Evolutionary conservation across 495 filamentous ascomycete genomes (phyloP).

Genomic region (Talaromyces stipitatus): DNA sequence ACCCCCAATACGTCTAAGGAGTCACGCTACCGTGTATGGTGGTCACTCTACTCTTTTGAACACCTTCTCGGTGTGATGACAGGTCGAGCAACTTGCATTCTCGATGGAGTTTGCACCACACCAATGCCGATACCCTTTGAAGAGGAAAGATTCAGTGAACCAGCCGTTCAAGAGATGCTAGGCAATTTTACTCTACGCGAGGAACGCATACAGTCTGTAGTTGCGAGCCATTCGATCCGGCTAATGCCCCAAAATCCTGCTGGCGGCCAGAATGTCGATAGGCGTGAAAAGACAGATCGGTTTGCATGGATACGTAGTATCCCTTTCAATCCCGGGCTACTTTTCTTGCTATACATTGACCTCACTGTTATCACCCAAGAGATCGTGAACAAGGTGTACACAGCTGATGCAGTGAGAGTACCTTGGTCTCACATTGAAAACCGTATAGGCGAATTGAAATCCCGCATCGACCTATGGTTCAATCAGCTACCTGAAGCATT

Average conservation of each 20-base stretch:
- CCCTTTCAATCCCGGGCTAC: constrained; percentile 31
- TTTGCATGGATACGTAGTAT: constrained; percentile 24
- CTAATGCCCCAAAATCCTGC: constrained; percentile 30
- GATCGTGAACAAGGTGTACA: constrained; percentile 52
- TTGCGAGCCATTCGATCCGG: constrained; percentile 30
- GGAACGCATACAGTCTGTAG: constrained; percentile 25
- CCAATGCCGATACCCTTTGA: constrained; percentile 53
- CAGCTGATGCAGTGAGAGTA: constrained; percentile 40
- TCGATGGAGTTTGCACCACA: constrained; percentile 49
- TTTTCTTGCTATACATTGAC: constrained; percentile 42
- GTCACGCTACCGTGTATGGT: constrained; percentile 57
- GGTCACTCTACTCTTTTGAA: constrained; percentile 56
- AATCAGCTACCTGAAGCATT: constrained; percentile 41
- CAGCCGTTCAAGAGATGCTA: constrained; percentile 22
- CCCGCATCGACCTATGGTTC: constrained; percentile 48
- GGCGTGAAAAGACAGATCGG: constrained; percentile 9
- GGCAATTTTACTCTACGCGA: constrained; percentile 25
- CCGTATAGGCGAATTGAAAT: constrained; percentile 43
- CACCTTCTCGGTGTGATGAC: constrained; percentile 55
- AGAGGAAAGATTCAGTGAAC: constrained; percentile 39
- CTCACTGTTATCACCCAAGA: constrained; percentile 46
- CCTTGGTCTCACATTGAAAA: constrained; percentile 56
- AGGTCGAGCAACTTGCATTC: constrained; percentile 55
- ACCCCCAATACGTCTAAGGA: constrained; percentile 51
- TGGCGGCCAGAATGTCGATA: constrained; percentile 18